These are phyloP conservation scores for Panaeolus cyanescens DNA, from an alignment of 768 basidiomycete genomes.

Conservation along the genomic window DNA sequence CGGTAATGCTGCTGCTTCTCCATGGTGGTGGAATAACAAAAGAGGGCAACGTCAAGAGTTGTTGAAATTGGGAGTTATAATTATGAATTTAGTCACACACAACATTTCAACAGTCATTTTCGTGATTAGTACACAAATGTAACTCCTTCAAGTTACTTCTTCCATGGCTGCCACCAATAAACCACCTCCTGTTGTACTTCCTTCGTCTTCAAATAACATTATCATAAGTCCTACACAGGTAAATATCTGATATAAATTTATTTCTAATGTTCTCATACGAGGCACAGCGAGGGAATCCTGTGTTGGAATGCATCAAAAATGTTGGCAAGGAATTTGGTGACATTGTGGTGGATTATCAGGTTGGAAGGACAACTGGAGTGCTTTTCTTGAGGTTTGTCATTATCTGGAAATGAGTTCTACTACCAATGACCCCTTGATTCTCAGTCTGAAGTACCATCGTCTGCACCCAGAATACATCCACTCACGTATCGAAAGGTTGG, in stretches of 20 bases:
- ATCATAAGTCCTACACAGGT: slow-evolving; percentile 66
- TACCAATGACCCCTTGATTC: neutral
- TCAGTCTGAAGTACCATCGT: slow-evolving; percentile 89
- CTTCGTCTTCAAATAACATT: slow-evolving; percentile 65
- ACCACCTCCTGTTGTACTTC: slow-evolving; percentile 61
- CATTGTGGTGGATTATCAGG: slow-evolving; percentile 92
- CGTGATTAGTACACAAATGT: neutral
- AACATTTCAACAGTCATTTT: neutral
- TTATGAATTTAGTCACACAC: neutral
- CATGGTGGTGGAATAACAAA: slow-evolving; percentile 22
- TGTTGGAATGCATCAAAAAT: slow-evolving; percentile 85
- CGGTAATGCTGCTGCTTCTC: slow-evolving; percentile 34
- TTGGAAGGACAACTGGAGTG: slow-evolving; percentile 91
- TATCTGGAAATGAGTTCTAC: neutral
- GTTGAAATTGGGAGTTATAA: neutral
- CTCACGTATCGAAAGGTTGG: slow-evolving; percentile 85
- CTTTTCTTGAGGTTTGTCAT: slow-evolving; percentile 79
- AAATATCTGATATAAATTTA: neutral
- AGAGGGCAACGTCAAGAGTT: neutral
- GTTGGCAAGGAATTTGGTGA: slow-evolving; percentile 95
- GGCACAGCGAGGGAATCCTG: slow-evolving; percentile 78
- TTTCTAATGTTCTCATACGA: neutral
- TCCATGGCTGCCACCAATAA: slow-evolving; percentile 23
- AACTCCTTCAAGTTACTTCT: slow-evolving; percentile 13
- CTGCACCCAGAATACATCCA: slow-evolving; percentile 98